Evolutionary conservation across 192 early-diverging fungal species (phyloP).

Genomic region (Linnemannia zychae): DNA sequence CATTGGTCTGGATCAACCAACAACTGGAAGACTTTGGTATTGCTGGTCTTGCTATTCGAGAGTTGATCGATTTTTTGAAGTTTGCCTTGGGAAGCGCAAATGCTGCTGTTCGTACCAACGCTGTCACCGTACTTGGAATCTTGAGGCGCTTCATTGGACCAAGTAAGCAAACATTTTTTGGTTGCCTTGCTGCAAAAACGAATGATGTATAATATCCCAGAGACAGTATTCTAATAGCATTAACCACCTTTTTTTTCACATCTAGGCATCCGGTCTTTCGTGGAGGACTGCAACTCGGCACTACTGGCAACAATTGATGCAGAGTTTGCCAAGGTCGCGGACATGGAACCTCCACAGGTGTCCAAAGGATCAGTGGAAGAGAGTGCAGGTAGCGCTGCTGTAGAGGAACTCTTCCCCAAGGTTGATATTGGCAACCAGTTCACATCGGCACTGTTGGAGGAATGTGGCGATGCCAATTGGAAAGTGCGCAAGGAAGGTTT

Average conservation of each 20-base stretch:
- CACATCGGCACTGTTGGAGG: conserved; percentile 71
- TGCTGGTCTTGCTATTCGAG: conserved; percentile 78
- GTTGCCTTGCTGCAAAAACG: neutral
- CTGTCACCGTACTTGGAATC: conserved; percentile 85
- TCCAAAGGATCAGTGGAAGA: conserved; percentile 61
- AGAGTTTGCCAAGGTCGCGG: conserved; percentile 93
- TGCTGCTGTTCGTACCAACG: conserved; percentile 82
- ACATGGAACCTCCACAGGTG: conserved; percentile 73
- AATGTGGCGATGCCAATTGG: conserved; percentile 90
- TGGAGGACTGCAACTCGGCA: conserved; percentile 89
- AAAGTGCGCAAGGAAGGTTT: conserved; percentile 93
- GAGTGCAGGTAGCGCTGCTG: conserved; percentile 63
- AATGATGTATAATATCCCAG: too few species aligned
- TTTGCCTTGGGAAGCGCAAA: conserved; percentile 85
- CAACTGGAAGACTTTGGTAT: conserved; percentile 94
- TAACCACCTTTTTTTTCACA: neutral
- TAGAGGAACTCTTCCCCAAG: conserved; percentile 90
- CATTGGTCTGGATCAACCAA: conserved; percentile 87
- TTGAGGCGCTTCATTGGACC: conserved; percentile 88
- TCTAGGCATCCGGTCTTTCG: conserved; percentile 82
- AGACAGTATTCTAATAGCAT: neutral
- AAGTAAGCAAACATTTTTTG: conserved; percentile 48
- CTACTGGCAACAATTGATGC: conserved; percentile 88
- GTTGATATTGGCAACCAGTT: conserved; percentile 82
- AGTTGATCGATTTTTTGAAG: conserved; percentile 91